Percentiles rank a stretch among this genome's conserved stretches.
phyloP scores from a whole-genome alignment of 139 green algal species.

The Chlamydomonas applanata region DNA sequence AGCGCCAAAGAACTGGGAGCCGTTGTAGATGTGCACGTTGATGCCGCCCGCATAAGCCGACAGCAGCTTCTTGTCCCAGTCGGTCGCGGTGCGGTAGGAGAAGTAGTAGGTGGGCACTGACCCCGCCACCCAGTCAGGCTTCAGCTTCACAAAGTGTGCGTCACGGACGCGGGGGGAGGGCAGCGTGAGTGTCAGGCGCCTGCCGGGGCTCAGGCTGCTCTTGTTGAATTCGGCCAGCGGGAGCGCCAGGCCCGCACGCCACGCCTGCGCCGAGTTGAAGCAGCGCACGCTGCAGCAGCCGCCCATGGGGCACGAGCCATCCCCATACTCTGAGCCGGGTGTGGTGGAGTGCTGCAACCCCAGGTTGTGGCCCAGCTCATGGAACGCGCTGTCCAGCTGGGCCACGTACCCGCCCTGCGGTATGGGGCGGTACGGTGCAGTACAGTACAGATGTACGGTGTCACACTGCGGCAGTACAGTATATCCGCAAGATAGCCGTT shows the following conservation, averaged over 20 bases:
- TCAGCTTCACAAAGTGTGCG: neutral
- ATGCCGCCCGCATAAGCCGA: neutral
- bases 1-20: neutral
- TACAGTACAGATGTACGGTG: no score
- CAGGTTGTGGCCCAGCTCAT: conserved; percentile 29
- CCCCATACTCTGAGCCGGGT: conserved; percentile 26
- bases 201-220: neutral
- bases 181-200: no score
- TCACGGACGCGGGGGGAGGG: neutral
- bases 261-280: conserved; percentile 27
- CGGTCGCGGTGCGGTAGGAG: neutral
- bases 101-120: neutral
- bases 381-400: neutral
- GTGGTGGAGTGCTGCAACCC: conserved; percentile 30
- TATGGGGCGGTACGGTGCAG: no score
- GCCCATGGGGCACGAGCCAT: conserved; percentile 24
- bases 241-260: conserved; percentile 21
- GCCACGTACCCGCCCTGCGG: no score
- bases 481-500: no score
- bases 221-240: conserved; percentile 18
- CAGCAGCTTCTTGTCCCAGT: neutral
- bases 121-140: neutral
- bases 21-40: conserved; percentile 9
- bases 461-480: no score
- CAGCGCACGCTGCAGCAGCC: conserved; percentile 29